Base-by-base conservation (phyloP, 2,329 filamentous ascomycete species). In the Fusarium pseudograminearum region DNA sequence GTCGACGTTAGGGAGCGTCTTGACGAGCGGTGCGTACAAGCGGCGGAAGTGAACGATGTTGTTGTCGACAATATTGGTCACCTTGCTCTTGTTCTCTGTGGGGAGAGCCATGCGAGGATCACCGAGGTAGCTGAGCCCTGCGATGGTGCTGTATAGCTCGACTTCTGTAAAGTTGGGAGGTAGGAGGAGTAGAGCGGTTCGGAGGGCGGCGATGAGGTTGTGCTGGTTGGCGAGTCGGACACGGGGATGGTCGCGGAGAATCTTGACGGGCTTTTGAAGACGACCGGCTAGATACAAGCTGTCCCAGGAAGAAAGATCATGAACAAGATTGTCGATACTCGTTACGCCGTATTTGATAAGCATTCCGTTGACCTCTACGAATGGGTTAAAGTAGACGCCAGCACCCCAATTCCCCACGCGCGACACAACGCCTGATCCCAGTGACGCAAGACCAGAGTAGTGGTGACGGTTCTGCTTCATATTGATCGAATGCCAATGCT, bases 261-360 rank as follows among this genome's bases (percentile, higher is more conserved):
- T 98, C 83, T 99, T 98, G 80, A 97, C 96, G 3, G 96, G 96
- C 79, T 99, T 99, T 70, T 99, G 96, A 54, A 99, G 86, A 34
- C 96, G 92, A 6, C 96, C 96, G 8, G 97, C 96, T n/a, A 99
- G 87, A 79, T 99, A 99, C 28, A 99, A 84, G 0, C 93, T 97
- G 67, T 97, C 90, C 96, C 96, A 99, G 61, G 94, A 89, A 31
- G 89, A 91, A 26, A 99, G 86, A 78, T 99, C 96, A 42, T 86
- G 87, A 74, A 93, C 94, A 18, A 99, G 84, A 4, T 94, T 98
- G 76, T 97, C 90, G 70, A 98, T 87, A 75, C 97, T 97, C 44
- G 98, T 97, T 24, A 99, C 96, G 22, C 95, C 96, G 75, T 99
- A 99, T 81, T 99, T 99, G 80, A 99, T 96, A 76, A 98, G 86